Evolutionary conservation across 345 rosid genomes (phyloP).

Genomic region (Sisymbrium altissimum): DNA sequence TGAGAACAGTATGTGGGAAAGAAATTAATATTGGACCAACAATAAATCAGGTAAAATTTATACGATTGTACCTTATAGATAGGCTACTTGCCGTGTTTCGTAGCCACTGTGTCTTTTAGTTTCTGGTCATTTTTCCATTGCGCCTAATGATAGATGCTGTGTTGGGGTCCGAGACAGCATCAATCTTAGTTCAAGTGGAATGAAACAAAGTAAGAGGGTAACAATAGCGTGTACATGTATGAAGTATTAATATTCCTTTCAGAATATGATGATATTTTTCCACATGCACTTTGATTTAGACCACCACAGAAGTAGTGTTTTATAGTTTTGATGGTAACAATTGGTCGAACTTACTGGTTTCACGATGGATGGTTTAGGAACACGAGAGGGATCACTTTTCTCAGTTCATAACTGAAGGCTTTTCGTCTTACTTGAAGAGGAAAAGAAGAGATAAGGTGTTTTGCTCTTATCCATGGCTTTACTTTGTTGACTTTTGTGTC

Average conservation of each 20-base stretch:
- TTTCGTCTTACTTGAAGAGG: constrained; percentile 89
- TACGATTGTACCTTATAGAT: neutral
- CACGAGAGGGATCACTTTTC: constrained; percentile 97
- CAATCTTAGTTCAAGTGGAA: neutral
- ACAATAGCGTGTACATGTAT: neutral
- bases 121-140: constrained; percentile 9
- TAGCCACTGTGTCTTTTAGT: neutral
- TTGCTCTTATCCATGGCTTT: neutral
- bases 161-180: neutral
- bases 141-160: neutral
- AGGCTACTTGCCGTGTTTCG: neutral
- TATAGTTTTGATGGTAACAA: constrained; percentile 5
- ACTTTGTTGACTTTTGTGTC: neutral
- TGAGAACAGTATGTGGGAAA: neutral
- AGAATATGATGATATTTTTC: neutral
- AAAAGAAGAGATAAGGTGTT: constrained; percentile 96
- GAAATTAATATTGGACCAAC: neutral
- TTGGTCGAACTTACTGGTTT: constrained; percentile 1
- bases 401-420: constrained; percentile 92
- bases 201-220: neutral
- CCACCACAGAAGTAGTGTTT: neutral
- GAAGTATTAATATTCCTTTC: neutral
- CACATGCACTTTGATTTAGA: neutral
- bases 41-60: neutral
- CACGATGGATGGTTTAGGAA: constrained; percentile 50